phyloP scores from a whole-genome alignment of 768 basidiomycete genomes.

The Boletellus ananas region DNA sequence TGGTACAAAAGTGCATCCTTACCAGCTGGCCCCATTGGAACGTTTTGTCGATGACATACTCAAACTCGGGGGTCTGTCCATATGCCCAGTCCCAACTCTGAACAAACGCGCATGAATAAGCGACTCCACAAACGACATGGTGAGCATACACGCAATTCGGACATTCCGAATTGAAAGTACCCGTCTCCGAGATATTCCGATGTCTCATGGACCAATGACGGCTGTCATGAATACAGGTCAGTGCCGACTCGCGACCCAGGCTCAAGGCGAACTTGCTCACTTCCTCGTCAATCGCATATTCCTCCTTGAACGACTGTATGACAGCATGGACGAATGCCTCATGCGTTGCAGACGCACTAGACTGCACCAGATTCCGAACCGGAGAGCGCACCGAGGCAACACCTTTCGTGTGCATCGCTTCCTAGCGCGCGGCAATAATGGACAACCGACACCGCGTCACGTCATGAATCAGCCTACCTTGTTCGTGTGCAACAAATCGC shows the following conservation, averaged over 20 bases:
- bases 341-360: conserved; percentile 52
- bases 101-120: neutral
- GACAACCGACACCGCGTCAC: neutral
- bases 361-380: conserved; percentile 75
- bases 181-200: conserved; percentile 42
- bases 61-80: conserved; percentile 93
- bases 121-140: neutral
- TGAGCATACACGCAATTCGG: conserved; percentile 62
- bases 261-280: conserved; percentile 15
- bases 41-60: conserved; percentile 45
- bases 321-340: conserved; percentile 69
- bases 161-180: conserved; percentile 66
- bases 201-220: conserved; percentile 43
- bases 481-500: conserved; percentile 61
- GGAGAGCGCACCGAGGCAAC: conserved; percentile 91
- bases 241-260: neutral
- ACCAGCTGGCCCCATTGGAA: conserved; percentile 56
- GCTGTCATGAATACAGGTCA: conserved; percentile 29
- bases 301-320: conserved; percentile 57
- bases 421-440: conserved; percentile 39
- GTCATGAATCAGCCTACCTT: conserved; percentile 45
- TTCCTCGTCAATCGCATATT: conserved; percentile 44
- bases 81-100: conserved; percentile 93
- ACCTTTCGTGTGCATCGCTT: conserved; percentile 76
- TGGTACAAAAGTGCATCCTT: conserved; percentile 13